Evolutionary conservation across 257 asterid genomes (phyloP), one percentile per base, ranked within the genome.

Genomic region (Jasminum sambac): DNA sequence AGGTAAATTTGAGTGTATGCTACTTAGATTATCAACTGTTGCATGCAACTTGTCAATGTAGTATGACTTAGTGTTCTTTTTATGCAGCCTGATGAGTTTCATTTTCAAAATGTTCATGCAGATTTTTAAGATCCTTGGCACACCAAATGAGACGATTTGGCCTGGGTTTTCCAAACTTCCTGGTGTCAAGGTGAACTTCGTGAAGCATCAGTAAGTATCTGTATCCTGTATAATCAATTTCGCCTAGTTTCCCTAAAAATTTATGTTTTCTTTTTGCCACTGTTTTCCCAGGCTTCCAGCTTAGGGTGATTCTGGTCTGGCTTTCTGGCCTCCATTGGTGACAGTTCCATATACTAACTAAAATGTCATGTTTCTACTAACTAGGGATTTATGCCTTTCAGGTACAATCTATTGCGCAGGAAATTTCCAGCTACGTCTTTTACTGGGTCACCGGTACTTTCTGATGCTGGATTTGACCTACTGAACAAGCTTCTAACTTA

Each of bases 271-370:
- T 77, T 84, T 85, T 83, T 85, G 84, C 83, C 81, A 74, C 87
- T 92, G 86, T 83, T 84, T 90, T 88, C 90, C 98, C 89, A 87
- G 92, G 92, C 93, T 74, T 86, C 91, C 94, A 78, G 89, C 92
- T 87, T 86, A 86, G 90, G 91, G 91, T 85, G 96, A 90, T 79
- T 80, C 91, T 90, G 94, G 87, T 84, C 78, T 82, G 95, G 89
- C 88, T 82, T 85, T 84, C 95, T 73, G 80, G 95, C 88, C 81
- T 82, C 77, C 76, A 11, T 74, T 82, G 81, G 81, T 79, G 86
- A 75, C 86, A 78, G 34, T 79, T 67, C 78, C 70, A 72, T 70
- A 71, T 68, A 26, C 23, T 12, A 65, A 67, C 14, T 67, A 38
- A 48, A n/a, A 24, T 78, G 57, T 72, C 78, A 50, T 75, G 80